Evolutionary conservation across 129 eudicot species (phyloP).

Genomic region (Flaveria sonorensis): DNA sequence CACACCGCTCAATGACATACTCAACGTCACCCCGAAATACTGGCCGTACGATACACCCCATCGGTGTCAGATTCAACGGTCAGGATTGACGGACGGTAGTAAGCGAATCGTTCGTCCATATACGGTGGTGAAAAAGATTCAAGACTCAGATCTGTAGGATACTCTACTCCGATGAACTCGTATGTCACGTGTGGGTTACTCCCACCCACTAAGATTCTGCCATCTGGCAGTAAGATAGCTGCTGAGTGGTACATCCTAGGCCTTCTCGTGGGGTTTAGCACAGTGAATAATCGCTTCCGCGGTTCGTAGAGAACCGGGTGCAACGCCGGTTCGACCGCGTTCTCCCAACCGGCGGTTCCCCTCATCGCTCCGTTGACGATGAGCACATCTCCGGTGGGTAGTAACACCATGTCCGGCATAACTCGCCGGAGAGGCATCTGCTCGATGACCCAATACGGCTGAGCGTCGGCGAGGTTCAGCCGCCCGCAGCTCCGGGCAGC

Average conservation of each 20-base stretch:
- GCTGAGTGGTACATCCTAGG: slow-evolving; percentile 85
- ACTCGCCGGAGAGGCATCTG: slow-evolving; percentile 73
- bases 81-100: slow-evolving; percentile 54
- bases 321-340: slow-evolving; percentile 59
- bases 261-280: slow-evolving; percentile 56
- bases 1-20: slow-evolving; percentile 25
- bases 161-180: slow-evolving; percentile 47
- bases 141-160: slow-evolving; percentile 68
- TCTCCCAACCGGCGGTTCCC: slow-evolving; percentile 93
- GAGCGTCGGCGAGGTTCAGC: slow-evolving; percentile 41
- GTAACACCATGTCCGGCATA: slow-evolving; percentile 72
- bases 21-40: slow-evolving; percentile 44
- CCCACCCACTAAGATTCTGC: slow-evolving; percentile 74
- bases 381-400: slow-evolving; percentile 69
- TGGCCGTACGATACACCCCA: slow-evolving; percentile 51
- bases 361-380: slow-evolving; percentile 65
- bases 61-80: slow-evolving; percentile 40
- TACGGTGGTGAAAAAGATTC: slow-evolving; percentile 76
- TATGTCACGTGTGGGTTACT: slow-evolving; percentile 65
- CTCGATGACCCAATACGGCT: slow-evolving; percentile 73
- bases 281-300: slow-evolving; percentile 45
- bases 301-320: slow-evolving; percentile 70
- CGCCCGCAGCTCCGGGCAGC: slow-evolving; percentile 74
- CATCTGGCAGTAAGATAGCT: slow-evolving; percentile 70
- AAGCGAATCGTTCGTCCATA: slow-evolving; percentile 36